Percentiles rank a stretch among this genome's conserved stretches.
Evolutionary conservation across 345 rosid genomes (phyloP).

Genomic region (Sonneratia caseolaris): DNA sequence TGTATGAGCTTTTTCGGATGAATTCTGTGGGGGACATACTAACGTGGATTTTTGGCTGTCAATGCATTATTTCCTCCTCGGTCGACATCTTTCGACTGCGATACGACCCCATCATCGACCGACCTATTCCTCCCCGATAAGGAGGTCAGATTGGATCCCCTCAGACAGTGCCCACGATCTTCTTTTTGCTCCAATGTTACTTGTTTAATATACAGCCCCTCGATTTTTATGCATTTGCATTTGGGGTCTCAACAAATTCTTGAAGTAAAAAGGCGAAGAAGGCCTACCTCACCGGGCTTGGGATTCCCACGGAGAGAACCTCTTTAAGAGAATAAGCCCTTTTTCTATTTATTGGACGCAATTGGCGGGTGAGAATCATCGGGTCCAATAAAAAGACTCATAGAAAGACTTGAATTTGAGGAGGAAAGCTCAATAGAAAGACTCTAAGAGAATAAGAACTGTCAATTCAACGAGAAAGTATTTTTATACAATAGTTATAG

Average conservation of each 20-base stretch:
- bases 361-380: not conserved
- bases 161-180: not conserved
- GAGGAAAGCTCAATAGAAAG: too few species aligned
- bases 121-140: too few species aligned
- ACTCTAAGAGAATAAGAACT: too few species aligned
- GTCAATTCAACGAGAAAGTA: too few species aligned
- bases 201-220: not conserved
- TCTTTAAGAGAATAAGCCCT: not conserved
- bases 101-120: not conserved
- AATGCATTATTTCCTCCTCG: not conserved
- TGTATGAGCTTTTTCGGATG: not conserved
- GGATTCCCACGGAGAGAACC: constrained; percentile 2
- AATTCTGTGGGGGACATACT: not conserved
- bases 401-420: too few species aligned
- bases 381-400: not conserved
- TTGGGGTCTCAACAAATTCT: not conserved
- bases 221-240: not conserved
- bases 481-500: too few species aligned
- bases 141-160: not conserved
- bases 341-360: not conserved
- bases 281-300: constrained; percentile 3
- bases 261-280: not conserved
- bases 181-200: not conserved
- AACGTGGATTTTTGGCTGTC: not conserved
- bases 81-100: not conserved